Base-by-base conservation (phyloP, 495 filamentous ascomycete genomes). In the Sordaria brevicollis region DNA sequence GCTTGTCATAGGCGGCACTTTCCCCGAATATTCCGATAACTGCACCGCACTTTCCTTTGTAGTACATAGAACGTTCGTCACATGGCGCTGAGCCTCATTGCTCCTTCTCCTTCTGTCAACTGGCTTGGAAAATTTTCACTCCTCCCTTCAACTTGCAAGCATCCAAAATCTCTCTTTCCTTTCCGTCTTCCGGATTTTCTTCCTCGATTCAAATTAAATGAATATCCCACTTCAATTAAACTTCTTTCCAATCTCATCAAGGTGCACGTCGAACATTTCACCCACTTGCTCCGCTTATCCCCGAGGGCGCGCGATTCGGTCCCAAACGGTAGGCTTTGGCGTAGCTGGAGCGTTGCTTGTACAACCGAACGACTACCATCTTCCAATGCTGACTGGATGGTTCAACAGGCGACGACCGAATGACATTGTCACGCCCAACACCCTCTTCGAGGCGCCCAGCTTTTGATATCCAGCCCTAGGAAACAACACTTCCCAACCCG, bases 121-220 rank as follows among this genome's bases (percentile, higher is more conserved):
- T 1, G 19, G 0, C 21, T 4, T 25, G 3, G 0, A 25, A 1
- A 13, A 0, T 54, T 0, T 25, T 13, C 0, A 10, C 19, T 54
- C 43, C n/a, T 54, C 25, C 43, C n/a, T 41, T 0, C n/a, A n/a
- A n/a, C n/a, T n/a, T n/a, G n/a, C n/a, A n/a, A n/a, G n/a, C n/a
- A n/a, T n/a, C n/a, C n/a, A n/a, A n/a, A n/a, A n/a, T n/a, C n/a
- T n/a, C n/a, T n/a, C n/a, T 11, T 4, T 49, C 2, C 7, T 25
- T 25, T 19, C 5, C 37, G 13, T 41, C n/a, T n/a, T n/a, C 5
- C 7, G 3, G 2, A 8, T 19, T 43, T 19, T 43, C 39, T 10
- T 21, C 5, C n/a, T 43, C n/a, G 7, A n/a, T 21, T 10, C 39
- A 1, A n/a, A n/a, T n/a, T 8, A 19, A 43, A 21, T 4, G 7